A percentile compares a stretch with the other conserved stretches of the same genome.
Conservation (phyloP, 805 yeast genomes). For the Ogataea pilisensis region DNA sequence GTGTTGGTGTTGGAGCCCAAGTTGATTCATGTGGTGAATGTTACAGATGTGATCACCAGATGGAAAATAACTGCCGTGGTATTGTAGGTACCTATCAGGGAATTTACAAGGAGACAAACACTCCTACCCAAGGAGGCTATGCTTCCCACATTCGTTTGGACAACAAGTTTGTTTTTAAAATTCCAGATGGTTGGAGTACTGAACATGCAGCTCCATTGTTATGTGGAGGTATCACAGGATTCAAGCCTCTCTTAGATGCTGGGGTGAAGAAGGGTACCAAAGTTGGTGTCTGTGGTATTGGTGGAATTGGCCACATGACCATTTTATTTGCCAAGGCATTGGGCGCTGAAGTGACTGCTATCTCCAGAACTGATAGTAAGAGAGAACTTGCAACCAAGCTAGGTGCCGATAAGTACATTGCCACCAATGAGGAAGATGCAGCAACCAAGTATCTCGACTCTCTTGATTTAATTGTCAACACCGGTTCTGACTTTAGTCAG, state of each 20-base stretch:
- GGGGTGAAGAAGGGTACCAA: slow-evolving; percentile 45
- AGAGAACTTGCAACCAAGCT: slow-evolving; percentile 43
- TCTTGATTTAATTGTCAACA: slow-evolving; percentile 45
- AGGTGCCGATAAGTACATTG: slow-evolving; percentile 52
- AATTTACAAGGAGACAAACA: slow-evolving; percentile 43
- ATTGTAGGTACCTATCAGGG: slow-evolving; percentile 49
- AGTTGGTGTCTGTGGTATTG: slow-evolving; percentile 47
- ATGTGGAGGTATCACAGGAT: slow-evolving; percentile 56
- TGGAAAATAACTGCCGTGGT: slow-evolving; percentile 47
- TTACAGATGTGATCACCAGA: slow-evolving; percentile 32
- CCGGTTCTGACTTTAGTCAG: slow-evolving; percentile 41
- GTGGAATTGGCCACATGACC: slow-evolving; percentile 47
- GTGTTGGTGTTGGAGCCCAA: slow-evolving; percentile 51
- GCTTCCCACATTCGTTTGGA: slow-evolving; percentile 43
- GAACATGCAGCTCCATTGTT: slow-evolving; percentile 47
- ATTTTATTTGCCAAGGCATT: slow-evolving; percentile 51
- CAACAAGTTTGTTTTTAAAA: slow-evolving; percentile 42
- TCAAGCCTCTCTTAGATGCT: slow-evolving; percentile 40
- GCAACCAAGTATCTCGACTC: slow-evolving; percentile 25
- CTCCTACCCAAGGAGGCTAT: slow-evolving; percentile 44
- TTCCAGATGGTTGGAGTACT: slow-evolving; percentile 43
- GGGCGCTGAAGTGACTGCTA: slow-evolving; percentile 56
- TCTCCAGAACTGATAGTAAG: slow-evolving; percentile 49
- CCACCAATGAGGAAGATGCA: slow-evolving; percentile 50
- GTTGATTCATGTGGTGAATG: slow-evolving; percentile 37